Base-by-base conservation (phyloP, 306 rosid species). In the Biancaea sappan region DNA sequence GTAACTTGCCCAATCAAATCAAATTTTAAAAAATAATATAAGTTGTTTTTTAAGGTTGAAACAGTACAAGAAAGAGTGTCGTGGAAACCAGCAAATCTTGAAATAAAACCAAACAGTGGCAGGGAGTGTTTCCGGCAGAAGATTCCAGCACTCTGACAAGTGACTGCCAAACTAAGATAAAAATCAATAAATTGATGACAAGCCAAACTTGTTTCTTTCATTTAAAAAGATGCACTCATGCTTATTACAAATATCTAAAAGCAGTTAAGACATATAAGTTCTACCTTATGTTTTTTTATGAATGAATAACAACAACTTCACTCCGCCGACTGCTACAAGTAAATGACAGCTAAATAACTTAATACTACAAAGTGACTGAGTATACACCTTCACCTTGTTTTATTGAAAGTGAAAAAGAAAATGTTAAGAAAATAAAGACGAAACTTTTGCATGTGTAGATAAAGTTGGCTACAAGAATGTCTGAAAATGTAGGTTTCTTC, bases 61-160 rank as follows among this genome's bases (percentile, higher is more conserved):
- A 72, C 98, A 79, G n/a, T 94, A 94, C 99, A 46, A 97, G 92
- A 77, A 97, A 86, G 78, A 95, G 91, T 9, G 96, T 90, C 14
- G 99, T 90, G 46, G 99, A 92, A 87, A 95, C 99, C 84, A 95
- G 86, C 72, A 95, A 83, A 81, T 95, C 98, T 81, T 95, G 98
- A 84, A 84, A 95, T 75, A 95, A 86, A 80, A 95, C 74, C 83
- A 95, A 67, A 47, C 98, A 88, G 87, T 87, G 72, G 84, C 97
- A 95, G n/a, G 90, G 77, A 40, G 85, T 54, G 82, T 79, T 95
- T 82, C 90, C 98, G 25, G 89, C 82, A 73, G 92, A 87, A 76
- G 95, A 84, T 77, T 92, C 99, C 34, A 95, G 85, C 74, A 80
- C 83, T 74, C 88, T 88, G 77, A 88, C 95, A 84, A 95, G 96